phyloP scores from a whole-genome alignment of 805 yeast species.

The Cyberlindnera maritima region DNA sequence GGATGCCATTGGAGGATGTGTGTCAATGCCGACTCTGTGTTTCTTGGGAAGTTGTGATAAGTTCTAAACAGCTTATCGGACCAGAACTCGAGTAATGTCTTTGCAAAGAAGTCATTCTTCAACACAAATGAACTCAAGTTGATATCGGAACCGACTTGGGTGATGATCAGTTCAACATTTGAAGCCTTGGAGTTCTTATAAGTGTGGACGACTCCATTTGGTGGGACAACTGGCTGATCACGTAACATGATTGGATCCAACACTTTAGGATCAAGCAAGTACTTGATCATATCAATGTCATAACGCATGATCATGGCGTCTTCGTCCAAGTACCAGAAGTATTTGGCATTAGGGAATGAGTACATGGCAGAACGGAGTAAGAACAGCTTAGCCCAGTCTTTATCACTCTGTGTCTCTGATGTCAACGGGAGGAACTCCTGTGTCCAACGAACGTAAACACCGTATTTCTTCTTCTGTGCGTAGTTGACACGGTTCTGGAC shows the following conservation, averaged over 20 bases:
- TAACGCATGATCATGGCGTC: constrained; percentile 74
- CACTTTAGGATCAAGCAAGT: constrained; percentile 57
- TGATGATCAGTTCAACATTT: constrained; percentile 56
- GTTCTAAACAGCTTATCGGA: constrained; percentile 65
- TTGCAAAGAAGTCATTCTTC: constrained; percentile 58
- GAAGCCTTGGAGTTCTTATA: constrained; percentile 56
- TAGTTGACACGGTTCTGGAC: constrained; percentile 88
- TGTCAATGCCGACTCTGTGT: constrained; percentile 68
- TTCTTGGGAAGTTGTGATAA: constrained; percentile 54
- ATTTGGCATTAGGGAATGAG: constrained; percentile 88
- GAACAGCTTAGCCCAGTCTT: constrained; percentile 62
- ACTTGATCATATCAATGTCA: constrained; percentile 55
- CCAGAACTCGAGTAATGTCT: constrained; percentile 77
- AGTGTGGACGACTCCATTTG: constrained; percentile 65
- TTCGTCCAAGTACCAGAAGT: constrained; percentile 86
- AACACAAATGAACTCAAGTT: constrained; percentile 73
- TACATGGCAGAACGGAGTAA: constrained; percentile 84
- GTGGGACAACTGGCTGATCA: constrained; percentile 73
- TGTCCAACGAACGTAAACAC: constrained; percentile 78
- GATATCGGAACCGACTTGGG: constrained; percentile 65
- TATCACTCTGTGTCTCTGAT: constrained; percentile 39
- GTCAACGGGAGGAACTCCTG: constrained; percentile 76
- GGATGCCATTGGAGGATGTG: constrained; percentile 97
- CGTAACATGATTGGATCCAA: constrained; percentile 62
- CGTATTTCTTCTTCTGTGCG: constrained; percentile 78